phyloP scores from a whole-genome alignment of 2,329 filamentous ascomycete species.

The Neofusicoccum kwambonambiense region DNA sequence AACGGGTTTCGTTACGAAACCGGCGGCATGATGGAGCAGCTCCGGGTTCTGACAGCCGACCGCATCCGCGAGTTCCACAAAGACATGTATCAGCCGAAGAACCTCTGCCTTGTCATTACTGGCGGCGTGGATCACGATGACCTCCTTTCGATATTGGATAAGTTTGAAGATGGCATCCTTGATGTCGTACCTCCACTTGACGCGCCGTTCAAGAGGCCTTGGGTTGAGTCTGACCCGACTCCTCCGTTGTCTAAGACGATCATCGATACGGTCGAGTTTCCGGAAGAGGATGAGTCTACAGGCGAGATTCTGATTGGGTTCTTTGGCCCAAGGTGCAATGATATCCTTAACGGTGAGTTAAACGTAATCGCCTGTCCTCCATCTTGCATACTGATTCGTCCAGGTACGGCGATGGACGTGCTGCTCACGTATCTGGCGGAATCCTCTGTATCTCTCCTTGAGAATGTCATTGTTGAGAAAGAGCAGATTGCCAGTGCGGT shows the following conservation, averaged over 20 bases:
- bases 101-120: conserved; percentile 86
- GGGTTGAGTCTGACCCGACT: conserved; percentile 83
- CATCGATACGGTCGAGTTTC: conserved; percentile 81
- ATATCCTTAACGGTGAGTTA: conserved; percentile 55
- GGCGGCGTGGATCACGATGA: conserved; percentile 84
- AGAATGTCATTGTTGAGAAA: conserved; percentile 89
- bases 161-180: conserved; percentile 84
- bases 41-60: conserved; percentile 81
- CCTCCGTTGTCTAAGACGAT: conserved; percentile 69
- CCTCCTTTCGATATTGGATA: conserved; percentile 76
- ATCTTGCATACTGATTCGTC: conserved; percentile 20
- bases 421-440: conserved; percentile 85
- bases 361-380: not conserved
- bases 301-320: conserved; percentile 86
- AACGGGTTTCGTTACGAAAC: conserved; percentile 96
- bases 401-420: conserved; percentile 71
- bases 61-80: conserved; percentile 92
- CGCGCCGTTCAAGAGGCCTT: conserved; percentile 79
- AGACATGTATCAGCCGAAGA: conserved; percentile 97
- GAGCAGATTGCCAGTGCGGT: conserved; percentile 89
- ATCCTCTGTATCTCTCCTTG: conserved; percentile 87
- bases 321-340: conserved; percentile 78
- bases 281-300: conserved; percentile 91
- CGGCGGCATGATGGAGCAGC: conserved; percentile 92
- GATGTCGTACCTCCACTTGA: conserved; percentile 75